Evolutionary conservation across 176 grass and related monocot species (phyloP), one percentile per base, ranked within the genome.

Genomic region (Cenchrus americanus): DNA sequence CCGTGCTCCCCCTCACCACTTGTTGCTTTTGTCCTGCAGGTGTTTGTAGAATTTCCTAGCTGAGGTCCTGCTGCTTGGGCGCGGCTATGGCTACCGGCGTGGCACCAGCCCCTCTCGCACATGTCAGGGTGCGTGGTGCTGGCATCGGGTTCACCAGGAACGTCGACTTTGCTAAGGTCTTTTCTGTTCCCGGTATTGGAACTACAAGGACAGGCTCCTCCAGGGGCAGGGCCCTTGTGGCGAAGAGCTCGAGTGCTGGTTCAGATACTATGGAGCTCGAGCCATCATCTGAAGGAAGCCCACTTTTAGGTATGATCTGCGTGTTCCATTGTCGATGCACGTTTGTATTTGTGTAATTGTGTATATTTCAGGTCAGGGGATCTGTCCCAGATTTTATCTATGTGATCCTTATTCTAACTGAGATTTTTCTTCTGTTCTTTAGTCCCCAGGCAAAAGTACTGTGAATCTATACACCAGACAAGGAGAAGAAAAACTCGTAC

Each of bases 391-490:
- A 27, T 41, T 51, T 72, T 50, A 55, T 82, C 32, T 83, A 24
- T 75, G 34, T 5, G 0, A 27, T 37, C 11, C 11, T 72, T 80
- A 1, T 40, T 57, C 19, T 48, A 24, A 75, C 46, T 66, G 71
- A 74, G 26, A 5, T 37, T 80, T 40, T 40, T 22, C 75, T 64
- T 85, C 19, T 66, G 6, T 69, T 50, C 44, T 83, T 76, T 34
- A 99, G 96, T 96, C 80, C 96, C 96, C 14, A 91, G 89, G 61
- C 96, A 99, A 66, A 99, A 99, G 64, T 99, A 99, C 71, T 99
- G 96, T 66, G 96, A 99, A 91, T 87, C 96, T 15, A 71, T 86
- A 73, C 49, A 96, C 47, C 85, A 92, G 80, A 94, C 93, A 17
- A 85, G 92, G 71, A 99, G 96, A 51, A 96, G 96, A 59, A 99